Conservation (phyloP, 2,329 filamentous ascomycete species). For the Chrysosporium queenslandicum region DNA sequence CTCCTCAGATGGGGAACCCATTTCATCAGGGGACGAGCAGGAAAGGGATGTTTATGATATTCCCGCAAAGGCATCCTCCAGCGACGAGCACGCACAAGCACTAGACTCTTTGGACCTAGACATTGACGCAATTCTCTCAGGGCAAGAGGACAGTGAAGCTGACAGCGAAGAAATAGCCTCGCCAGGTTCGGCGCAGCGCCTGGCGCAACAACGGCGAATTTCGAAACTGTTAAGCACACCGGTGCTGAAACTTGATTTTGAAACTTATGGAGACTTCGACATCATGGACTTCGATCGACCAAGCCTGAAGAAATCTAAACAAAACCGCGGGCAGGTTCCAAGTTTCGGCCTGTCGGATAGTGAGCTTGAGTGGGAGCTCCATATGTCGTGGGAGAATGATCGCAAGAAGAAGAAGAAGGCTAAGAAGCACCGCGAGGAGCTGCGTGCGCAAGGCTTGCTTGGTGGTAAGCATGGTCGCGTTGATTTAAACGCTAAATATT, state of each 20-base stretch:
- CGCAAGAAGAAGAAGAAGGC: slow-evolving; percentile 59
- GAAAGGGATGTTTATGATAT: no score
- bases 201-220: background rate
- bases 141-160: background rate
- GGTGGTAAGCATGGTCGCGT: slow-evolving; percentile 47
- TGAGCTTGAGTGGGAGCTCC: slow-evolving; percentile 54
- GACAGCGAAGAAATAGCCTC: background rate
- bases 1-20: slow-evolving; percentile 16
- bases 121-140: background rate
- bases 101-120: background rate
- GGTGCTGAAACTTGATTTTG: slow-evolving; percentile 41
- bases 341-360: slow-evolving; percentile 53
- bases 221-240: background rate
- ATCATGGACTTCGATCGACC: slow-evolving; percentile 72
- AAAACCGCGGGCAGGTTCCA: slow-evolving; percentile 48
- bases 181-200: background rate
- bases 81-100: background rate
- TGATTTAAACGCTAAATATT: slow-evolving; percentile 61
- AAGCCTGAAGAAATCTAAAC: slow-evolving; percentile 55
- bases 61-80: background rate
- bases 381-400: slow-evolving; percentile 55
- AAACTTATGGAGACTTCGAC: slow-evolving; percentile 62
- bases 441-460: slow-evolving; percentile 56
- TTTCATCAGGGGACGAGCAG: background rate
- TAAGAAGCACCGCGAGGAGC: slow-evolving; percentile 59